phyloP scores from a whole-genome alignment of 2,329 filamentous ascomycete genomes.

The Ophiostoma sp. region DNA sequence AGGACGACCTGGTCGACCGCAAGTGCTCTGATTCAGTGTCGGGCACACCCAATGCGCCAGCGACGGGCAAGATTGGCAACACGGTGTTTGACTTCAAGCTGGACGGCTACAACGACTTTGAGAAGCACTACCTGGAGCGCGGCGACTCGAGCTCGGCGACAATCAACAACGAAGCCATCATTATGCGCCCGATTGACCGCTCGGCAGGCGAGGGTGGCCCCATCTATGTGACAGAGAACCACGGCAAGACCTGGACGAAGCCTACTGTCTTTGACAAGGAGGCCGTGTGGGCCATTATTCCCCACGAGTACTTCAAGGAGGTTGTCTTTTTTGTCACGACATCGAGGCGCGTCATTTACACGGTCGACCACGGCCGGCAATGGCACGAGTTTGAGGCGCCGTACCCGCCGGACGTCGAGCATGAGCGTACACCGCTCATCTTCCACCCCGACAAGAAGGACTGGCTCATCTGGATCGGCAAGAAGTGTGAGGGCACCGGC shows the following conservation, averaged over 20 bases:
- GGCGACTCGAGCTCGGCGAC: constrained; percentile 53
- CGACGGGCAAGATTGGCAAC: constrained; percentile 60
- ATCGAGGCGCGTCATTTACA: constrained; percentile 65
- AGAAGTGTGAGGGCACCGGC: constrained; percentile 54
- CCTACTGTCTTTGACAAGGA: constrained; percentile 60
- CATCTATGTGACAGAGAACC: constrained; percentile 72
- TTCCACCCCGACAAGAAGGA: constrained; percentile 85
- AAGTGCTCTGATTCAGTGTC: constrained; percentile 61
- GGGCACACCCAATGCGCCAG: constrained; percentile 44
- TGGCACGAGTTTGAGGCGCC: constrained; percentile 71
- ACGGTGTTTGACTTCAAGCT: constrained; percentile 53
- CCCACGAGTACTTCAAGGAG: constrained; percentile 76
- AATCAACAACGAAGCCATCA: constrained; percentile 63
- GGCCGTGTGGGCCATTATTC: constrained; percentile 63
- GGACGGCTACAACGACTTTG: constrained; percentile 46
- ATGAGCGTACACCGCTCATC: constrained; percentile 46
- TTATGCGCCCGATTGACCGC: constrained; percentile 45
- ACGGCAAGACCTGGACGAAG: constrained; percentile 77
- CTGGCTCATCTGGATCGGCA: constrained; percentile 87
- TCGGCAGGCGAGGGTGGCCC: constrained; percentile 50
- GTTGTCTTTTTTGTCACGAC: constrained; percentile 78
- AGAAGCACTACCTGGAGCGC: constrained; percentile 73
- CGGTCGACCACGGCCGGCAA: constrained; percentile 67
- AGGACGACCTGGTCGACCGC: constrained; percentile 67
- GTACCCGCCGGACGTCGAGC: constrained; percentile 40